phyloP scores from a whole-genome alignment of 2,329 filamentous ascomycete species.

The Fusarium chuoi region DNA sequence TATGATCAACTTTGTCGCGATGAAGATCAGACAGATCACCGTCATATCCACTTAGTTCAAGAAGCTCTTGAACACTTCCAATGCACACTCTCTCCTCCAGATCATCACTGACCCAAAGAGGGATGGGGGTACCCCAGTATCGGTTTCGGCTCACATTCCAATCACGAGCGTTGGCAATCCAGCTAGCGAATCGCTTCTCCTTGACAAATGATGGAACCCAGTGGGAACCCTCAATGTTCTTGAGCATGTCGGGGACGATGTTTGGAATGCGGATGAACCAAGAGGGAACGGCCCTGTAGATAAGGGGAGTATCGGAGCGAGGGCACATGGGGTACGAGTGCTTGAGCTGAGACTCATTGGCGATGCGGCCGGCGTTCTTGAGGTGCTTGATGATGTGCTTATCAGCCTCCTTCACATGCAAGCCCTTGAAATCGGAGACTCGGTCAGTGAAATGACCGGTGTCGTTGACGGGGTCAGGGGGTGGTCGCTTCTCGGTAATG shows the following conservation, averaged over 20 bases:
- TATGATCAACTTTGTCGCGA: conserved; percentile 90
- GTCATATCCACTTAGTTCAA: conserved; percentile 84
- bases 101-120: conserved; percentile 92
- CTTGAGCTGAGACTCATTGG: conserved; percentile 87
- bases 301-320: conserved; percentile 93
- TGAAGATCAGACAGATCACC: conserved; percentile 88
- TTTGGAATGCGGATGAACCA: conserved; percentile 94
- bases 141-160: conserved; percentile 96
- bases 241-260: conserved; percentile 87
- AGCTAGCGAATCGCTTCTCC: conserved; percentile 88
- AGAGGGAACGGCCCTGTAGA: conserved; percentile 89
- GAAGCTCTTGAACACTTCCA: conserved; percentile 85
- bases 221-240: conserved; percentile 87
- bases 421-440: conserved; percentile 82
- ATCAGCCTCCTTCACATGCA: conserved; percentile 92
- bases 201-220: conserved; percentile 95
- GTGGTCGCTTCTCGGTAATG: conserved; percentile 78
- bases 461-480: conserved; percentile 93
- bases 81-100: conserved; percentile 87
- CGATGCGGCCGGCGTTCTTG: conserved; percentile 78
- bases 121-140: conserved; percentile 95
- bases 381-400: conserved; percentile 92
- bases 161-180: conserved; percentile 90
- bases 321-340: conserved; percentile 96
- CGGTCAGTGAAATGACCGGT: conserved; percentile 81